A percentile compares a stretch with the other conserved stretches of the same genome.
Conservation (phyloP, 2,329 filamentous ascomycete genomes). For the Venturia carpophila region DNA sequence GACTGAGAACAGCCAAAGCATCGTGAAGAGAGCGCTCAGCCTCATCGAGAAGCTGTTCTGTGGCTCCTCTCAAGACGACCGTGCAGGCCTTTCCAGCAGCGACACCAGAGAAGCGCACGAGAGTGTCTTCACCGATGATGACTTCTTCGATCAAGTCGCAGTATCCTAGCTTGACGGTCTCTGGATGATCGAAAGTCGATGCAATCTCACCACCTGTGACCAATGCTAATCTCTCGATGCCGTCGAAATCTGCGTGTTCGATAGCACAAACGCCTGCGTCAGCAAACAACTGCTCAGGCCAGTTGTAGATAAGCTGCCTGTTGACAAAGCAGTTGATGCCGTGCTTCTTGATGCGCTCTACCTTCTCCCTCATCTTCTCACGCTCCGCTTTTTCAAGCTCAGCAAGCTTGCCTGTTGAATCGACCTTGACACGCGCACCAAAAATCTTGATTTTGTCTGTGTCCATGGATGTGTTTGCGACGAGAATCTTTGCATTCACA, state of each 20-base stretch:
- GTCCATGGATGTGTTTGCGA: constrained; percentile 98
- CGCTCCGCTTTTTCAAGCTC: constrained; percentile 96
- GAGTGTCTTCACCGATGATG: constrained; percentile 93
- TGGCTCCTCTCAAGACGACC: constrained; percentile 90
- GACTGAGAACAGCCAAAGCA: constrained; percentile 88
- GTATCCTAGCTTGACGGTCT: constrained; percentile 90
- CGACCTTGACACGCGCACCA: constrained; percentile 91
- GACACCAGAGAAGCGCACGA: constrained; percentile 96
- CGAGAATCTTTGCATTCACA: constrained; percentile 96
- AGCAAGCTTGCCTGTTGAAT: constrained; percentile 92
- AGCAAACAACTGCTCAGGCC: constrained; percentile 97
- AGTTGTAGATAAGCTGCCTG: constrained; percentile 98
- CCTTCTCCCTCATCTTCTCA: constrained; percentile 99
- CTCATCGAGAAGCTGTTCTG: constrained; percentile 93
- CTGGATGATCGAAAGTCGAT: constrained; percentile 95
- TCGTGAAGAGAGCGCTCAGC: constrained; percentile 94
- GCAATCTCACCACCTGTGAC: constrained; percentile 97
- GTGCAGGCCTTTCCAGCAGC: constrained; percentile 92
- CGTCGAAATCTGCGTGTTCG: constrained; percentile 97
- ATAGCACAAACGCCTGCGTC: constrained; percentile 98
- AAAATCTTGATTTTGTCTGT: constrained; percentile 99
- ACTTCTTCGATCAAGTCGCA: constrained; percentile 97
- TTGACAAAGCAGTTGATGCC: constrained; percentile 99
- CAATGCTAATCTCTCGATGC: constrained; percentile 86
- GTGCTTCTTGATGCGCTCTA: constrained; percentile 96